A percentile compares a stretch with the other conserved stretches of the same genome.
Conservation (phyloP, 495 filamentous ascomycete species). For the Penicillium canescens region DNA sequence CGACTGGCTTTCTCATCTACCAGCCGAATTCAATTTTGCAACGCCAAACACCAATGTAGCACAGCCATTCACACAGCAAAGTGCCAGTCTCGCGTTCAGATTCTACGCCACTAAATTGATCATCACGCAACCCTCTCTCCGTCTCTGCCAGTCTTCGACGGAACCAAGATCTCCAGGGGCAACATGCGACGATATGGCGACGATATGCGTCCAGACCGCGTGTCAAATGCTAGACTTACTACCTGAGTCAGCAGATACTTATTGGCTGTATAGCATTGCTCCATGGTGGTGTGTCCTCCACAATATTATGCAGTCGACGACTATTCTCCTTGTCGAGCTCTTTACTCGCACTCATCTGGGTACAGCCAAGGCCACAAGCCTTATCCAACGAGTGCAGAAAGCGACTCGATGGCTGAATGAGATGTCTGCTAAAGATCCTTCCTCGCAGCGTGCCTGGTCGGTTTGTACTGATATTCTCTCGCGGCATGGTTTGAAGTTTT, state of each 20-base stretch:
- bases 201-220: slow-evolving; percentile 51
- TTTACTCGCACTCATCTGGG: no score
- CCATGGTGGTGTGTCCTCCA: no score
- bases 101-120: slow-evolving; percentile 58
- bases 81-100: slow-evolving; percentile 45
- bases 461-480: slow-evolving; percentile 26
- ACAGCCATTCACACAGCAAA: slow-evolving; percentile 33
- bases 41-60: slow-evolving; percentile 4
- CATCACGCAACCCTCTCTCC: slow-evolving; percentile 58
- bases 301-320: no score
- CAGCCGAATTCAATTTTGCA: slow-evolving; percentile 28
- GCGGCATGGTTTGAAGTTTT: slow-evolving; percentile 11
- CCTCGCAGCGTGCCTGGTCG: slow-evolving; percentile 46
- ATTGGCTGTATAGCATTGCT: no score
- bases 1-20: slow-evolving; percentile 26
- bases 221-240: no score
- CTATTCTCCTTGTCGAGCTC: no score
- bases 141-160: slow-evolving; percentile 26
- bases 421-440: slow-evolving; percentile 46
- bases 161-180: slow-evolving; percentile 5
- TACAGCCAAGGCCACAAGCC: no score
- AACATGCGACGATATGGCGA: slow-evolving; percentile 50
- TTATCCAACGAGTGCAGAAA: no score
- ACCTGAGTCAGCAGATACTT: no score
- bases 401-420: slow-evolving; percentile 48